A percentile compares a stretch with the other conserved stretches of the same genome.
Evolutionary conservation across 352 stramenopile species (phyloP).

Genomic region (Blastocystis sp.): DNA sequence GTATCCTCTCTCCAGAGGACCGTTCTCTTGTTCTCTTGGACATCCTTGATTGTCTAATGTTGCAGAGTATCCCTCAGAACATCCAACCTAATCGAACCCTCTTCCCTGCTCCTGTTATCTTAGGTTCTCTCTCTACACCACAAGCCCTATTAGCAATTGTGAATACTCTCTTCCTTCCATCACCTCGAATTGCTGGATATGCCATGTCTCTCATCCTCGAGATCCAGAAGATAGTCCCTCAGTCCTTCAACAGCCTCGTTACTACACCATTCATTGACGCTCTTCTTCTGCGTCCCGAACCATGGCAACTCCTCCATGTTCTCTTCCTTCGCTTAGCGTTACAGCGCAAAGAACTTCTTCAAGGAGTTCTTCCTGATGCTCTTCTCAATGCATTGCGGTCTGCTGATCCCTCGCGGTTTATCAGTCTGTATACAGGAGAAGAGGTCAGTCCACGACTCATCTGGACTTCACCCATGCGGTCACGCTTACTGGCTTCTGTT

Average conservation of each 20-base stretch:
- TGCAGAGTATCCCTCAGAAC: too few species aligned
- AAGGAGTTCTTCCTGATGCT: slow-evolving; percentile 5
- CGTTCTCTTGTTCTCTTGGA: neutral
- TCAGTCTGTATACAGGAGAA: neutral
- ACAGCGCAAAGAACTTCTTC: neutral
- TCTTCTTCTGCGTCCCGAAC: neutral
- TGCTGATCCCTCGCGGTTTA: neutral
- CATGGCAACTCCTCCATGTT: slow-evolving; percentile 2
- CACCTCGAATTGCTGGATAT: neutral
- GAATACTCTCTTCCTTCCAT: neutral
- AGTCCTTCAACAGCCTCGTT: neutral
- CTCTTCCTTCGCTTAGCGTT: neutral
- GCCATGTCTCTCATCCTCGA: neutral
- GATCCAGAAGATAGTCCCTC: neutral
- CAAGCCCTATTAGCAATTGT: neutral
- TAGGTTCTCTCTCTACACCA: neutral
- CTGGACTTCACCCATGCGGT: slow-evolving; percentile 19
- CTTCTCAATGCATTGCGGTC: neutral
- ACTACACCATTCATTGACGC: slow-evolving; percentile 17
- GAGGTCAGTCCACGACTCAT: neutral
- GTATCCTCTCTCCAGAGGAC: neutral
- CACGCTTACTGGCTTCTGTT: neutral
- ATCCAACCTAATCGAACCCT: neutral
- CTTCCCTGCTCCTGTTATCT: neutral
- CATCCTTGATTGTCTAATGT: neutral